Percentiles rank a stretch among this genome's conserved stretches.
These are phyloP conservation scores for Biancaea sappan DNA, from an alignment of 306 rosid genomes.

Conservation along the genomic window DNA sequence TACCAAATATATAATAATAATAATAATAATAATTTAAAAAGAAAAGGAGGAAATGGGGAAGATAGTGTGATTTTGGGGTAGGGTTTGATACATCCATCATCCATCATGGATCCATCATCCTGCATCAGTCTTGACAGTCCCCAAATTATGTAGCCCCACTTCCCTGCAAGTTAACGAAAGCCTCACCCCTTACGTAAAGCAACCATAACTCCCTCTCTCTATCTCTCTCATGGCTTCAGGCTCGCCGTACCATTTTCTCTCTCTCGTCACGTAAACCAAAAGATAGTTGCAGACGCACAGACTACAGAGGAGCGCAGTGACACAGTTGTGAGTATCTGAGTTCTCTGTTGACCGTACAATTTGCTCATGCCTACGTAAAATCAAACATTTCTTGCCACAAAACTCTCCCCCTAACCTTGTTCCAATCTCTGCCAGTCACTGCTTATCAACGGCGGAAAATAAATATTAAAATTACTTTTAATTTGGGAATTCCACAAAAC, in stretches of 20 bases:
- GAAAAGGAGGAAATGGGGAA: no score
- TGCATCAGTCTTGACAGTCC: no score
- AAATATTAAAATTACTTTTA: no score
- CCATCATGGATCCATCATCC: no score
- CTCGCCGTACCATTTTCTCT: no score
- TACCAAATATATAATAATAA: no score
- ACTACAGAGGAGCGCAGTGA: background rate
- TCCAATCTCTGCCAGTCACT: no score
- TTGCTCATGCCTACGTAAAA: slow-evolving; percentile 6
- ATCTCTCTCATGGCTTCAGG: background rate
- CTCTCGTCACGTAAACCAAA: slow-evolving; percentile 8
- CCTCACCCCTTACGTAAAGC: slow-evolving; percentile 25
- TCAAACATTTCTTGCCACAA: slow-evolving; percentile 23
- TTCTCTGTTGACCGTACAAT: background rate
- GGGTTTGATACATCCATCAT: background rate
- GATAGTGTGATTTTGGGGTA: background rate
- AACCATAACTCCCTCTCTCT: background rate
- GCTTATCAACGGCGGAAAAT: no score
- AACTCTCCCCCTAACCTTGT: no score
- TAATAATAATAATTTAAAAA: no score
- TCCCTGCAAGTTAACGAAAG: background rate
- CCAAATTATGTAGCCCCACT: no score
- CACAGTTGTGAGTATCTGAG: background rate
- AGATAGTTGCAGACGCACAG: background rate
- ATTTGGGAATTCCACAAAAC: no score